phyloP scores from a whole-genome alignment of 768 basidiomycete species.

The Podaxis carcinomalis region DNA sequence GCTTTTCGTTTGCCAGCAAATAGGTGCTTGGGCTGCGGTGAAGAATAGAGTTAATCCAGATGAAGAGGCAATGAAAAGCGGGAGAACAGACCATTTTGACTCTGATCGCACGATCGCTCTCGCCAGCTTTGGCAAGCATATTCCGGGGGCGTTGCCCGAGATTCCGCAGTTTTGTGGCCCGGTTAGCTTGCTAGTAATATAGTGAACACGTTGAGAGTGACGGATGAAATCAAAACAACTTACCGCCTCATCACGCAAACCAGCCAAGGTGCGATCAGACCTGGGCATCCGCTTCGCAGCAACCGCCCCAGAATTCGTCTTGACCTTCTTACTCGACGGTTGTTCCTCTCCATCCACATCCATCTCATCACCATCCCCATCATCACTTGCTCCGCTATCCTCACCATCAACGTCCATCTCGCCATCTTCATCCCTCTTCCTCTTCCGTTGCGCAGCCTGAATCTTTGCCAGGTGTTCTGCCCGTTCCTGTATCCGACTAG shows the following conservation, averaged over 20 bases:
- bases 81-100: conserved; percentile 68
- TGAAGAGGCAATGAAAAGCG: not conserved
- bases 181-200: conserved; percentile 61
- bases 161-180: conserved; percentile 81
- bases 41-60: conserved; percentile 4
- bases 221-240: conserved; percentile 18
- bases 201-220: conserved; percentile 7
- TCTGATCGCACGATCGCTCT: conserved; percentile 79
- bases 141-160: conserved; percentile 84
- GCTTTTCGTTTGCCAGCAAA: conserved; percentile 82
- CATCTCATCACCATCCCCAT: conserved; percentile 37
- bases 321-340: conserved; percentile 55
- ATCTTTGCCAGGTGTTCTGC: conserved; percentile 79
- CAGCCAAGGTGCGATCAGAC: conserved; percentile 71
- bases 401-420: conserved; percentile 59
- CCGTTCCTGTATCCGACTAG: conserved; percentile 84
- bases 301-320: conserved; percentile 56
- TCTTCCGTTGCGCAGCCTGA: conserved; percentile 65
- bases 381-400: conserved; percentile 42
- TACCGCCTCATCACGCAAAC: conserved; percentile 74
- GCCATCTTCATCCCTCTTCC: conserved; percentile 47
- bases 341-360: conserved; percentile 50
- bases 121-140: conserved; percentile 85
- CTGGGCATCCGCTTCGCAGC: conserved; percentile 53
- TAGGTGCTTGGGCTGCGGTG: conserved; percentile 73